Evolutionary conservation across 1,284 basidiomycete genomes (phyloP), one percentile per base, ranked within the genome.

Genomic region (Ustilago sp.): DNA sequence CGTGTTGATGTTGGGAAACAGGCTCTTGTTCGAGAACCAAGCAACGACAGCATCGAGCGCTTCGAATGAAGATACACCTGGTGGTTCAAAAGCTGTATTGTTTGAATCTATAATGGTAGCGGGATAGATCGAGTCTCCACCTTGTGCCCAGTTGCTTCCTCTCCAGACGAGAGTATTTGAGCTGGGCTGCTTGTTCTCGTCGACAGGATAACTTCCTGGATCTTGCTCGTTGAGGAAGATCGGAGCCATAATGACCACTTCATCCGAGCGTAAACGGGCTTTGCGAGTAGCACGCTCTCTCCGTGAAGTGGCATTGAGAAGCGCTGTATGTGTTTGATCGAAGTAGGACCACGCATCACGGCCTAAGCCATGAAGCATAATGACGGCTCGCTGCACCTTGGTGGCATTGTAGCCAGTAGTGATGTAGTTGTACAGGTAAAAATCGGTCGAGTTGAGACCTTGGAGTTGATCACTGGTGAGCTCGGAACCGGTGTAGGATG

Each of bases 291-390:
- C 32, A 3, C 48, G 54, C 8, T 78, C 68, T 47, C 47, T 67
- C 3, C 73, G 53, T 8, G 68, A 73, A 15, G 77, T 78, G 11
- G 80, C 80, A 35, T 78, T 74, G 36, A 64, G 63, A 12, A 81
- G 68, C 7, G 80, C 76, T 8, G 62, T 32, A 32, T 67, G 63
- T 11, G 74, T 78, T 23, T 68, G 35, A 51, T 81, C 77, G 31
- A 70, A 80, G 53, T 81, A 81, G 2, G 57, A 39, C 77, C 79
- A 80, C 0, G 79, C 79, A 65, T 81, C 79, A 23, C 79, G 73
- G 12, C 74, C 74, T 6, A 75, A 67, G 12, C 79, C 79, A 48
- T 79, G 79, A 1, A 80, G 69, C 74, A 67, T 69, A 41, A 80
- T 69, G 28, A 80, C 73, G 7, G 72, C 74, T 28, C 79, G 41